Percentiles rank a stretch among this genome's conserved stretches.
These are phyloP conservation scores for Keqinozyma sinolaborantium DNA, from an alignment of 1,139 yeast genomes.

Conservation along the genomic window DNA sequence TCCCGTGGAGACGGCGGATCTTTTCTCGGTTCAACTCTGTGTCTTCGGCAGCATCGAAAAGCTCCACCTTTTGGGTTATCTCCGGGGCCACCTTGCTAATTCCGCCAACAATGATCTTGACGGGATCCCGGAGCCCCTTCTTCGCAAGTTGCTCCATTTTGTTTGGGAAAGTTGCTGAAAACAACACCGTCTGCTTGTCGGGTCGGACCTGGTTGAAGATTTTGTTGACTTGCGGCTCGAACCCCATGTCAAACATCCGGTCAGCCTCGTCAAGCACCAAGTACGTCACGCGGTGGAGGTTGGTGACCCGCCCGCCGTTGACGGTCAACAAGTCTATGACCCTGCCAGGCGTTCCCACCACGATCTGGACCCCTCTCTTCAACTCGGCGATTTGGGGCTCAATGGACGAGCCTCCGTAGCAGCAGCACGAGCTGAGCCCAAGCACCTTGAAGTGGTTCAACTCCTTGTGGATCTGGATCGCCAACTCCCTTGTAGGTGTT, in stretches of 20 bases:
- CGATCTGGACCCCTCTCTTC: constrained; percentile 74
- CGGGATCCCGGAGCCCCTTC: constrained; percentile 56
- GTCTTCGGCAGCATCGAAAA: constrained; percentile 43
- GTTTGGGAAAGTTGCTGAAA: constrained; percentile 90
- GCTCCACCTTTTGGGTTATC: constrained; percentile 67
- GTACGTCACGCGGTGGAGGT: constrained; percentile 67
- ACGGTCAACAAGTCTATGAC: constrained; percentile 86
- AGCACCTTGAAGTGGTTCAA: constrained; percentile 54
- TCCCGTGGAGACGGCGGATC: constrained; percentile 49
- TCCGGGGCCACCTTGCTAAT: constrained; percentile 81
- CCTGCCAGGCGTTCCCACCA: constrained; percentile 96
- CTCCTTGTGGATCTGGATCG: constrained; percentile 77
- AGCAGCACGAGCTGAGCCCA: constrained; percentile 60
- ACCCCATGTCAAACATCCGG: constrained; percentile 95
- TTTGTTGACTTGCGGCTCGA: constrained; percentile 92
- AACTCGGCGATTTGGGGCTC: constrained; percentile 78
- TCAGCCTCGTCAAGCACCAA: constrained; percentile 95
- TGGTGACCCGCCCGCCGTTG: constrained; percentile 75
- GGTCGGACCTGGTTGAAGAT: constrained; percentile 77
- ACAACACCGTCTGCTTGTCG: constrained; percentile 86
- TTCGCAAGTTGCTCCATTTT: constrained; percentile 76
- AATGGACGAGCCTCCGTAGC: constrained; percentile 92
- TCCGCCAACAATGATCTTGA: constrained; percentile 80
- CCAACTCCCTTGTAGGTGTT: constrained; percentile 93
- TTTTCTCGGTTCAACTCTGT: constrained; percentile 33